Base-by-base conservation (phyloP, 495 filamentous ascomycete species). In the Platismatia glauca region DNA sequence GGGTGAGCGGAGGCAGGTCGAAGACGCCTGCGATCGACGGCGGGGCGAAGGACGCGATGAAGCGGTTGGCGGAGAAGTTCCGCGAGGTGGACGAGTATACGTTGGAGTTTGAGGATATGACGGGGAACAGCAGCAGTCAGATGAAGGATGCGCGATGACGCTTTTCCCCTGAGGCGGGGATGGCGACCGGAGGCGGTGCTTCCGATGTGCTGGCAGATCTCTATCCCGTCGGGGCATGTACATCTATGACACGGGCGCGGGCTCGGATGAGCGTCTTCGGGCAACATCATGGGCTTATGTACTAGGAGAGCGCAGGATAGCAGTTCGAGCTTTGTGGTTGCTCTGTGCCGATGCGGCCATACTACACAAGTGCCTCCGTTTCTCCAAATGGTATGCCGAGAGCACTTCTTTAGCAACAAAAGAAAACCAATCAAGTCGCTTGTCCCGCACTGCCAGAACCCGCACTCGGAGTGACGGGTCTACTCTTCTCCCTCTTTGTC, bases 41-140 rank as follows among this genome's bases (percentile, higher is more conserved):
- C 0, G 64, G 62, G 29, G 60, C 56, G 39, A 66, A 60, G 61
- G 67, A 46, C 7, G 66, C 68, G 64, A 66, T 66, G 66, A 66
- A 67, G 62, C 33, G 64, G 22, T 34, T 71, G 48, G 64, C 61
- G 20, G 29, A 65, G 58, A 84, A 85, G 68, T 86, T 86, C 64
- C 70, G 75, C 67, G 79, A 84, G 67, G 79, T 86, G 22, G 84
- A 86, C 74, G 68, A 79, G 55, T 86, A 81, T 79, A 75, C 81
- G 63, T 70, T 86, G 75, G 82, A 84, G 62, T 86, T 85, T 75
- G 84, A 86, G 73, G 77, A 80, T 31, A 70, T 79, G 39, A 76
- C 71, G 37, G 75, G 69, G 58, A 70, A 68, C 55, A 72, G 70
- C 59, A 67, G 50, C 29, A 33, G 66, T 61, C 70, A 70, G 11